Base-by-base conservation (phyloP, 2,329 filamentous ascomycete genomes). In the Cadophora sp. region DNA sequence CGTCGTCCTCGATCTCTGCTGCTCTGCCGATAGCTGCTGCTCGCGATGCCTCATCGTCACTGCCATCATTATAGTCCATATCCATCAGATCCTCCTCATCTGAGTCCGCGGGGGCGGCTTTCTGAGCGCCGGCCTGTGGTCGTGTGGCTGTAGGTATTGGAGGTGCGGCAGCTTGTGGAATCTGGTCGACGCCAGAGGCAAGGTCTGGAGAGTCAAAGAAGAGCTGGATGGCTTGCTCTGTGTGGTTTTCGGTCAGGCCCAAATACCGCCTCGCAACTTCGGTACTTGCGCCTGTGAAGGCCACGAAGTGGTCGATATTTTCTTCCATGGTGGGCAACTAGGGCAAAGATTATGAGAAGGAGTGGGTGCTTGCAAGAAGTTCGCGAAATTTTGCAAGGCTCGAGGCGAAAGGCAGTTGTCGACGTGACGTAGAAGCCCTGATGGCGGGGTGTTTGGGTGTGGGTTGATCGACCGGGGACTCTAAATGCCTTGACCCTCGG, bases 161-260 rank as follows among this genome's bases (percentile, higher is more conserved):
- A 48, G 76, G 77, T 11, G 76, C 59, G 61, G 67, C 62, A n/a
- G 70, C 61, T 43, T 74, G 64, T 26, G 71, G 59, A 34, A 59
- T 65, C 24, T 72, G 66, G 51, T 71, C 62, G 26, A 74, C 56
- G 29, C 72, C 67, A 65, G 72, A 66, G 73, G 73, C 88, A 70
- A 91, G 87, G 59, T 95, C 94, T 53, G 92, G 92, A 78, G 92
- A 96, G 77, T 97, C 93, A 79, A 93, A 98, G 82, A 90, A 99
- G 14, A 98, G 89, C 76, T 93, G 89, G 75, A 97, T 90, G 29
- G 96, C 96, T 76, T 95, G 91, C 79, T 93, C 89, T 62, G 95
- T 83, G 77, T 97, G 91, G 76, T 90, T 90, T 74, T 93, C 91
- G n/a, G 94, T 90, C 77, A 99, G 87, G 74, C 92, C 87, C 59